Base-by-base conservation (phyloP, 305 asterid species). In the Fraxinus floribunda region DNA sequence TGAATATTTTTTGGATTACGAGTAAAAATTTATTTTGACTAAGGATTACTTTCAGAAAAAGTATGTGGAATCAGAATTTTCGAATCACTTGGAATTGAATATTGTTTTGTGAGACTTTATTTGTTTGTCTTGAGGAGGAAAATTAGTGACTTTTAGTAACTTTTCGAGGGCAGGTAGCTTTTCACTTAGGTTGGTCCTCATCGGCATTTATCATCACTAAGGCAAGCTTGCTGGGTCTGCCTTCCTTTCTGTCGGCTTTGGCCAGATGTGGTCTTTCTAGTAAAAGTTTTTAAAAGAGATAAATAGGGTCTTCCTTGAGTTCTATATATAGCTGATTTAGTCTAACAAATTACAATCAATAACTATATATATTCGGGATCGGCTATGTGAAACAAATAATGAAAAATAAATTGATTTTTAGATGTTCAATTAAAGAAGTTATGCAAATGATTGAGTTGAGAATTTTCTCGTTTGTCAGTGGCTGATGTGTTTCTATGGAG, bases 401-500 rank as follows among this genome's bases (percentile, higher is more conserved):
- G 44, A 34, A 10, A 62, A 79, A 46, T 20, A 8, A 41, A 32
- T n/a, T 36, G 29, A 5, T 4, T 75, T 66, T 1, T n/a, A 32
- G 77, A 26, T 64, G 11, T 68, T 79, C 30, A 29, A 9, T 20
- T 20, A 29, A 57, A 26, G 76, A 66, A 80, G 75, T 70, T 71
- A 9, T 44, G 66, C 35, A 10, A 5, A 66, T 74, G 79, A 70
- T 68, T 78, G 76, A 80, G 80, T 73, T 1, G 78, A 76, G 80
- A 76, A 68, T 18, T 74, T 78, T 68, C 15, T 84, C 64, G 16
- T 52, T 84, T 82, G n/a, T 55, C 90, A 96, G 99, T 87, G 70
- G 97, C 98, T 57, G 97, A 95, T 89, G 83, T 93, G 86, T 83
- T 95, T 16, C 86, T 95, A 75, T 95, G 98, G 99, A 92, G 88